Base-by-base conservation (phyloP, 805 yeast species). In the Spathaspora hagerdaliae region DNA sequence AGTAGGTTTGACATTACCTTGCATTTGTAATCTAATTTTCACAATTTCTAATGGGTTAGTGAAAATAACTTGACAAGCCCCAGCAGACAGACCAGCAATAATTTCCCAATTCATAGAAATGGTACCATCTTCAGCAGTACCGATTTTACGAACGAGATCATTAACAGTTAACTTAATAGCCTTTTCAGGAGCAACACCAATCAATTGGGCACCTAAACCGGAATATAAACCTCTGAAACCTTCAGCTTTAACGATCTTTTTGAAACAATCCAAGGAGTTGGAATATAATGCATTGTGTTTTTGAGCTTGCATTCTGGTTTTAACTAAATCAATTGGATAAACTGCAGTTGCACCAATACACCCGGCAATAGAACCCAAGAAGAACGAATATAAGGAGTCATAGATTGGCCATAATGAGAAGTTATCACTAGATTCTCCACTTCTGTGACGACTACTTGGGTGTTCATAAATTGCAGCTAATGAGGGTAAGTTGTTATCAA, bases 141-240 rank as follows among this genome's bases (percentile, higher is more conserved):
- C 82, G 44, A 80, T 74, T 27, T 83, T 82, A 57, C 98, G 79
- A 47, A 90, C 83, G 46, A 87, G 71, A 63, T 92, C 99, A 67
- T 92, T 92, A 35, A 92, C 96, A 0, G 98, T 91, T 53, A 92
- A 79, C 69, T 92, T 92, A 59, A 92, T 92, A 38, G 98, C 98
- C 73, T 92, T 92, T 65, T 92, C 99, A 2, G 99, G 99, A 0
- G 98, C 98, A 42, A 92, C 98, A 54, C 99, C 99, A 41, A 94
- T 81, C 58, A 92, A 73, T 67, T 94, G 98, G 13, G 98, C 97
- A 8, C 88, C 87, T 42, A 92, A 73, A 44, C 99, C 99, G 5
- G 96, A 85, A 66, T 92, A 92, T 47, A 92, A 76, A 7, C 98
- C 98, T 55, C 74, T 71, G 41, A 85, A 58, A 42, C 97, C 97